A percentile compares a stretch with the other conserved stretches of the same genome.
These are phyloP conservation scores for Xylaria sp. DNA, from an alignment of 2,329 filamentous ascomycete species.

Conservation along the genomic window DNA sequence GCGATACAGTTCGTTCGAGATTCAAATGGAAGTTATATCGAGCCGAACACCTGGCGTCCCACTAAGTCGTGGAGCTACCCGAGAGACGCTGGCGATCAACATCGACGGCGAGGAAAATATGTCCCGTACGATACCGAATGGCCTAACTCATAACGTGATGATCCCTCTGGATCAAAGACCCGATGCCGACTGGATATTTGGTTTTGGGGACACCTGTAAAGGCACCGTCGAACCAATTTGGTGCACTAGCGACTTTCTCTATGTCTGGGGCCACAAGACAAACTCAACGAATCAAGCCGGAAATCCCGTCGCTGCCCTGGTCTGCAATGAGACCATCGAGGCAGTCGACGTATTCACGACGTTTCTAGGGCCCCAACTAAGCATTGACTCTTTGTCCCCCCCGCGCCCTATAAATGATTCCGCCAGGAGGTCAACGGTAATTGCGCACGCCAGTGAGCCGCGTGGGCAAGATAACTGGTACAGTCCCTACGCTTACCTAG, in stretches of 20 bases:
- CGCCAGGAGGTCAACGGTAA: neutral
- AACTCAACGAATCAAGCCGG: neutral
- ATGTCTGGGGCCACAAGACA: neutral
- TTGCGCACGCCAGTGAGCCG: neutral
- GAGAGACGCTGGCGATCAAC: neutral
- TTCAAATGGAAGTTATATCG: neutral
- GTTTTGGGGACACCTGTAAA: neutral
- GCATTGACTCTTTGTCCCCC: slow-evolving; percentile 27
- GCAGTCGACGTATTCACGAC: slow-evolving; percentile 32
- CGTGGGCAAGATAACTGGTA: slow-evolving; percentile 22
- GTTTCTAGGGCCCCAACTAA: slow-evolving; percentile 29
- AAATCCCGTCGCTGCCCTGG: neutral
- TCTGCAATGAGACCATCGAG: slow-evolving; percentile 48
- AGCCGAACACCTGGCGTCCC: neutral
- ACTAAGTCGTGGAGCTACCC: neutral
- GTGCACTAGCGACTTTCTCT: neutral
- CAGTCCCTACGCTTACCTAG: neutral
- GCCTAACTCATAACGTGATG: neutral
- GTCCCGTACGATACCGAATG: neutral
- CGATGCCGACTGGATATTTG: neutral
- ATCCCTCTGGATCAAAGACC: neutral
- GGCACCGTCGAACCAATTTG: neutral
- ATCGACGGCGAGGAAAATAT: neutral
- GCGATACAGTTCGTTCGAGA: neutral
- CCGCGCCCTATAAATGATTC: neutral